Percentiles rank a stretch among this genome's conserved stretches.
phyloP scores from a whole-genome alignment of 345 rosid genomes.

The Corymbia maculata region DNA sequence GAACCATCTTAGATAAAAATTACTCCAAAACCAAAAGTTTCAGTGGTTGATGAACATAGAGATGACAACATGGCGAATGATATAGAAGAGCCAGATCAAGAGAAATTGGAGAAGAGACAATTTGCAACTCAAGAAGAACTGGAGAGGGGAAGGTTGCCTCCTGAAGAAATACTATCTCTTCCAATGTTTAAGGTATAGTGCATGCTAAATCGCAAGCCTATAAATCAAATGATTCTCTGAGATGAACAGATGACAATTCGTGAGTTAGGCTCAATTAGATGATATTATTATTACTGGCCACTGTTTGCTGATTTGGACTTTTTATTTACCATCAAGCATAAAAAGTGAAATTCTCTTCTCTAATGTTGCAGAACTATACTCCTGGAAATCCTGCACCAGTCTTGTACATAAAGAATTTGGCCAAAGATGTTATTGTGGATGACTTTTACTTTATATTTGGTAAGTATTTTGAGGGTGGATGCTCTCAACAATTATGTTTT shows the following conservation, averaged over 20 bases:
- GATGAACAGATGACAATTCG: neutral
- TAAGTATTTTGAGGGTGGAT: conserved; percentile 19
- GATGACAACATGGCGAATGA: conserved; percentile 26
- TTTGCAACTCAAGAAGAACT: conserved; percentile 55
- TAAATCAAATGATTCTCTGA: neutral
- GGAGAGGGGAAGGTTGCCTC: conserved; percentile 67
- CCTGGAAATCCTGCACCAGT: conserved; percentile 82
- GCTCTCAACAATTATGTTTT: neutral
- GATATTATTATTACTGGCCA: neutral
- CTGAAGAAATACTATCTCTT: conserved; percentile 82
- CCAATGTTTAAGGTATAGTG: conserved; percentile 77
- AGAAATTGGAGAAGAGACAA: conserved; percentile 20
- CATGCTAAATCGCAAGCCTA: neutral
- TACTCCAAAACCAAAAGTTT: conserved; percentile 29
- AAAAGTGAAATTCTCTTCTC: neutral
- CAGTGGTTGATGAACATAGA: conserved; percentile 2
- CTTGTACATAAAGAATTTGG: conserved; percentile 81
- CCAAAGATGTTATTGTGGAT: conserved; percentile 68
- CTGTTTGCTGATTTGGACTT: neutral
- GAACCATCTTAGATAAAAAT: conserved; percentile 56
- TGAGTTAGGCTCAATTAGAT: neutral
- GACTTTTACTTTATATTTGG: conserved; percentile 83
- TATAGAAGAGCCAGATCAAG: conserved; percentile 29
- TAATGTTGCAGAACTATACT: conserved; percentile 61
- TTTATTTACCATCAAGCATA: neutral